Evolutionary conservation across 2,329 filamentous ascomycete species (phyloP).

Genomic region (Penicillium sp.): DNA sequence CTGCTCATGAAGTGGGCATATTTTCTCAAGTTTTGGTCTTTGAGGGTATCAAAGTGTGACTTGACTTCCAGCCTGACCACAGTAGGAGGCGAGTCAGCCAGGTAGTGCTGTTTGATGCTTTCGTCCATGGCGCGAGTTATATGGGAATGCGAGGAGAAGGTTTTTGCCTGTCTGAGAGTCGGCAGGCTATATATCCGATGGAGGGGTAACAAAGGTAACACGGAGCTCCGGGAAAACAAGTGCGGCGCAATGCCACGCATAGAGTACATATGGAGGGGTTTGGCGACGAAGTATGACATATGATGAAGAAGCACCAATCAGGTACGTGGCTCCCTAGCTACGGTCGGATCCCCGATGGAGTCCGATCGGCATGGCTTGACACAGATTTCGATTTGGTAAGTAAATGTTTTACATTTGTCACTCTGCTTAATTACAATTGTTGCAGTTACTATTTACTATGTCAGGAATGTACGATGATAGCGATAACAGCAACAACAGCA

Average conservation of each 20-base stretch:
- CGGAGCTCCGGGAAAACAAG: constrained; percentile 18
- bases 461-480: neutral
- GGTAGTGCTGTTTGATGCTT: constrained; percentile 63
- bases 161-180: constrained; percentile 12
- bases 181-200: constrained; percentile 6
- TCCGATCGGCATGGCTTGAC: constrained; percentile 3
- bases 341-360: constrained; percentile 10
- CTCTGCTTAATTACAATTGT: neutral
- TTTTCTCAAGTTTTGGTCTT: constrained; percentile 66
- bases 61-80: constrained; percentile 87
- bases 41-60: constrained; percentile 76
- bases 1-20: constrained; percentile 89
- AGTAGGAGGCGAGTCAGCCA: constrained; percentile 86
- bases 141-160: constrained; percentile 15
- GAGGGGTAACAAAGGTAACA: constrained; percentile 23
- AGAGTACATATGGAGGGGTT: constrained; percentile 17
- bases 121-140: constrained; percentile 37
- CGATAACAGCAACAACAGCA: neutral
- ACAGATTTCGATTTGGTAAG: neutral
- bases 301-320: constrained; percentile 19
- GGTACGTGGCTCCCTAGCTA: constrained; percentile 4
- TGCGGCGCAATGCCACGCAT: constrained; percentile 26
- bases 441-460: constrained; percentile 9
- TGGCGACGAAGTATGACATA: constrained; percentile 21
- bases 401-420: neutral